Evolutionary conservation across 2,329 filamentous ascomycete species (phyloP).

Genomic region (Xylariaceae sp.): DNA sequence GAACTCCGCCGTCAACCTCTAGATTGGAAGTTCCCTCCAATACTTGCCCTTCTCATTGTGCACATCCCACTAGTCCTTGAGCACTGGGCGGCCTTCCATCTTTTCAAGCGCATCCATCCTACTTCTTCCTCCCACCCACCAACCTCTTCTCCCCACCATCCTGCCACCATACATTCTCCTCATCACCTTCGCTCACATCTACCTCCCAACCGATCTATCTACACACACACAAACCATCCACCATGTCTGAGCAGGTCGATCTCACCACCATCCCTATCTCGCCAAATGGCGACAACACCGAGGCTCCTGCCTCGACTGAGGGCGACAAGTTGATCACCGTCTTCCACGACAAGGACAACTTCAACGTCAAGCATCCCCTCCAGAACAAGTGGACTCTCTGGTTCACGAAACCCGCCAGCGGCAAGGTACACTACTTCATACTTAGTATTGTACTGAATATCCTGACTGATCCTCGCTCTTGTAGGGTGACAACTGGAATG

Average conservation of each 20-base stretch:
- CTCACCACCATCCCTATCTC: conserved; percentile 66
- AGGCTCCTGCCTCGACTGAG: conserved; percentile 40
- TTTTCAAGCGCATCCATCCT: neutral
- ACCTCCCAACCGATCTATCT: neutral
- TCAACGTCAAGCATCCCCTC: conserved; percentile 98
- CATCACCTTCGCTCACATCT: neutral
- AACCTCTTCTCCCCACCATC: neutral
- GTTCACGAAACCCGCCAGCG: conserved; percentile 97
- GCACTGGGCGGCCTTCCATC: neutral
- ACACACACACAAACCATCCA: conserved; percentile 13
- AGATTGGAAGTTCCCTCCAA: too few species aligned
- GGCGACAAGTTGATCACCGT: conserved; percentile 75
- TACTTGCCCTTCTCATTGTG: too few species aligned
- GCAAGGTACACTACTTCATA: conserved; percentile 88
- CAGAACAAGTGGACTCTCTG: conserved; percentile 98
- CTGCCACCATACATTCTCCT: neutral
- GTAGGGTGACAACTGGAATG: conserved; percentile 97
- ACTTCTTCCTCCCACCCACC: too few species aligned
- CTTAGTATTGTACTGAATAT: too few species aligned
- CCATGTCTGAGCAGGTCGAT: conserved; percentile 57
- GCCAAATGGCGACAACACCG: conserved; percentile 56
- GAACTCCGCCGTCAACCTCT: too few species aligned
- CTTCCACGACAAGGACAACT: conserved; percentile 97
- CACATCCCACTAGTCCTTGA: too few species aligned
- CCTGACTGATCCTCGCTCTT: conserved; percentile 1